Percentiles rank a stretch among this genome's conserved stretches.
Evolutionary conservation across 768 basidiomycete genomes (phyloP).

Genomic region (Rhizopogon roseolus): DNA sequence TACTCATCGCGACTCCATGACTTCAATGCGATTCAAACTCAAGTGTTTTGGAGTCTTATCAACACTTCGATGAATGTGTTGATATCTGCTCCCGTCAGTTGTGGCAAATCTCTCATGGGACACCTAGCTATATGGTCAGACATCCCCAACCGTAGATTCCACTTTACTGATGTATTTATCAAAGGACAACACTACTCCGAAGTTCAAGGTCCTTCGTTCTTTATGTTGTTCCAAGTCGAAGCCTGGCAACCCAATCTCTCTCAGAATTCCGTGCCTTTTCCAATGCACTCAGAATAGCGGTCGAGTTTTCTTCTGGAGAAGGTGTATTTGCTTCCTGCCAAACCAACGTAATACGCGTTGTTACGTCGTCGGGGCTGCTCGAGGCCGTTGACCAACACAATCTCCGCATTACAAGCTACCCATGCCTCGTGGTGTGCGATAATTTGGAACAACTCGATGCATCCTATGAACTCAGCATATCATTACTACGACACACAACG

Average conservation of each 20-base stretch:
- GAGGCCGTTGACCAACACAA: constrained; percentile 12
- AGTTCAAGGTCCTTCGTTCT: constrained; percentile 52
- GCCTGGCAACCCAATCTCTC: constrained; percentile 49
- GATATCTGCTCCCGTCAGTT: constrained; percentile 72
- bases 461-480: constrained; percentile 78
- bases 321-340: constrained; percentile 31
- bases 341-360: constrained; percentile 48
- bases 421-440: constrained; percentile 76
- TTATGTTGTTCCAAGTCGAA: constrained; percentile 56
- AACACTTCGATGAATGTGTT: constrained; percentile 65
- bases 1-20: constrained; percentile 44
- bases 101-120: constrained; percentile 76
- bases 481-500: constrained; percentile 62
- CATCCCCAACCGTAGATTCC: neutral
- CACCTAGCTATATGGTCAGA: constrained; percentile 67
- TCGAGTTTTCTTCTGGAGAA: constrained; percentile 27
- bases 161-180: constrained; percentile 4
- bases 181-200: constrained; percentile 52
- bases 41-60: constrained; percentile 78
- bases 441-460: constrained; percentile 80
- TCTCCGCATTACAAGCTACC: constrained; percentile 32
- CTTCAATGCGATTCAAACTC: constrained; percentile 87
- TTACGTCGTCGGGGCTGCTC: constrained; percentile 51
- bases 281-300: constrained; percentile 31
- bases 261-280: constrained; percentile 46